phyloP scores from a whole-genome alignment of 2,329 filamentous ascomycete species.

The Rugonectria rugulosa region DNA sequence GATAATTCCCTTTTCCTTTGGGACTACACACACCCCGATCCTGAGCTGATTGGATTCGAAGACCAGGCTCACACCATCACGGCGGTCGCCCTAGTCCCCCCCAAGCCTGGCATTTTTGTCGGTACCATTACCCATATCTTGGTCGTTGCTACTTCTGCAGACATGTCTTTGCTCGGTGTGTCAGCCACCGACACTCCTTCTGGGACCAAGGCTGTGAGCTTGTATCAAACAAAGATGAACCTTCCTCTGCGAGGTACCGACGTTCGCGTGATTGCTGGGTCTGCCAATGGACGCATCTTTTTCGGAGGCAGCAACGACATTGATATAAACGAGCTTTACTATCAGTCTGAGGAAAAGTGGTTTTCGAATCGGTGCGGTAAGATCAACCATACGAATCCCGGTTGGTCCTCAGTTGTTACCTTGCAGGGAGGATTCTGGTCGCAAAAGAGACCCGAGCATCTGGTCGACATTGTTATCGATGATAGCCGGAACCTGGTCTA shows the following conservation, averaged over 20 bases:
- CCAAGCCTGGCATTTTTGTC: conserved; percentile 88
- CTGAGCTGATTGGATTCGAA: conserved; percentile 90
- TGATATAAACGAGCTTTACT: conserved; percentile 92
- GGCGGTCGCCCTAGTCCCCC: conserved; percentile 85
- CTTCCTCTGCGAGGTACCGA: conserved; percentile 78
- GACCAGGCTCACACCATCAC: conserved; percentile 89
- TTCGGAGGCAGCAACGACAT: conserved; percentile 83
- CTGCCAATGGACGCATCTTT: conserved; percentile 89
- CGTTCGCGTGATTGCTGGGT: conserved; percentile 80
- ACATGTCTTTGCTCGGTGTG: conserved; percentile 90
- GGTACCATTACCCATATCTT: conserved; percentile 85
- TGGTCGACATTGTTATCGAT: conserved; percentile 85
- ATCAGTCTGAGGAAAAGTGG: conserved; percentile 98
- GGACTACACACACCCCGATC: conserved; percentile 95
- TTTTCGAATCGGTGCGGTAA: conserved; percentile 89
- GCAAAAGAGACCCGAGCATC: conserved; percentile 64
- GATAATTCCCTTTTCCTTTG: conserved; percentile 96
- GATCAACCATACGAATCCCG: conserved; percentile 83
- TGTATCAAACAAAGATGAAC: conserved; percentile 91
- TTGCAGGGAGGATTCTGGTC: conserved; percentile 60
- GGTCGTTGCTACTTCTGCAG: conserved; percentile 84
- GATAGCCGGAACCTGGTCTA: conserved; percentile 90
- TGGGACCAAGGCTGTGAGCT: conserved; percentile 74
- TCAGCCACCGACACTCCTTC: conserved; percentile 70
- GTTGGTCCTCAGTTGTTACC: conserved; percentile 70